These are phyloP conservation scores for Hypericum perforatum DNA, from an alignment of 345 rosid genomes.

Conservation along the genomic window DNA sequence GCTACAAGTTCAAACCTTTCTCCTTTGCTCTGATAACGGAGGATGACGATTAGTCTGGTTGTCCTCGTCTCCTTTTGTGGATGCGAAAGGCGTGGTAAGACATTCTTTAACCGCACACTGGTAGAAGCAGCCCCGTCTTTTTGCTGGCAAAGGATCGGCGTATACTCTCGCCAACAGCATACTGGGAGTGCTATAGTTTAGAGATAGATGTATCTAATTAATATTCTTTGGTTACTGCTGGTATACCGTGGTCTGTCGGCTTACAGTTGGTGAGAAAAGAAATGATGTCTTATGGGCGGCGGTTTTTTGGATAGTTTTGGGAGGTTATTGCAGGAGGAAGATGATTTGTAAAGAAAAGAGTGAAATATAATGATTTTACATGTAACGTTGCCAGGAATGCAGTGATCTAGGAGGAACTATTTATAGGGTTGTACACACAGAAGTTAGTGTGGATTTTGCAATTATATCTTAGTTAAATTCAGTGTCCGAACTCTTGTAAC, in stretches of 20 bases:
- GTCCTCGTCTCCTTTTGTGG: constrained; percentile 8
- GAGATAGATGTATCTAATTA: constrained; percentile 14
- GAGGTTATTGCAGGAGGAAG: not conserved
- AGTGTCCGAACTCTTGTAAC: too few relatives aligned
- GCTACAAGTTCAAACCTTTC: too few relatives aligned
- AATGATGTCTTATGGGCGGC: not conserved
- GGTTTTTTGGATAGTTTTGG: not conserved
- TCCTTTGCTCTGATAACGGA: constrained; percentile 55
- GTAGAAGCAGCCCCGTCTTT: constrained; percentile 8
- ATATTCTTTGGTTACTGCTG: constrained; percentile 14
- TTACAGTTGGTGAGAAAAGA: not conserved
- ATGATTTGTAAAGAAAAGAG: constrained; percentile 24
- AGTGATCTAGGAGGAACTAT: constrained; percentile 1
- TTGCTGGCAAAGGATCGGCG: constrained; percentile 12
- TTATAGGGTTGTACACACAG: constrained; percentile 8
- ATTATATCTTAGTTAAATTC: too few relatives aligned
- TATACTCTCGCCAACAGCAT: constrained; percentile 11
- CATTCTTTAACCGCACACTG: constrained; percentile 7
- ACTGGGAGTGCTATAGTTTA: constrained; percentile 11
- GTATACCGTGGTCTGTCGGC: constrained; percentile 11
- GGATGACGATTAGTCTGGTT: constrained; percentile 46
- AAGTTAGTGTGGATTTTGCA: constrained; percentile 19
- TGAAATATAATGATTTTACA: constrained; percentile 15
- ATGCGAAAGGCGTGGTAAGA: not conserved
- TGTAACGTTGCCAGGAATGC: constrained; percentile 6